Evolutionary conservation across 768 basidiomycete genomes (phyloP).

Genomic region (Gelatoporia subvermispora): DNA sequence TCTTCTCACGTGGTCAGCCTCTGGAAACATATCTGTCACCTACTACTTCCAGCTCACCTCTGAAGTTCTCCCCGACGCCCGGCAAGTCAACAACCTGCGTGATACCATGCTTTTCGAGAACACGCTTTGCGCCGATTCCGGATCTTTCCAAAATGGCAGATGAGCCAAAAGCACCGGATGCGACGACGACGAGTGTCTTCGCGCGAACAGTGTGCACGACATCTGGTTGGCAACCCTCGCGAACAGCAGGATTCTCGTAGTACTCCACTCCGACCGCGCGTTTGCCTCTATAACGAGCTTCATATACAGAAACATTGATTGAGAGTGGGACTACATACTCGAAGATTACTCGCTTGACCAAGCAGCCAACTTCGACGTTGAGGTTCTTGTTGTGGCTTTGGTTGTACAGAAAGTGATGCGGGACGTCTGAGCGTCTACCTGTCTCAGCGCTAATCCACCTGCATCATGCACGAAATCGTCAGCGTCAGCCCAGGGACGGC

Average conservation of each 20-base stretch:
- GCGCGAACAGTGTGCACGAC: conserved; percentile 24
- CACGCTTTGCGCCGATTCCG: conserved; percentile 33
- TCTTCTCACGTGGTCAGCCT: conserved; percentile 4
- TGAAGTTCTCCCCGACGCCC: conserved; percentile 41
- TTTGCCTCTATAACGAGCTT: conserved; percentile 19
- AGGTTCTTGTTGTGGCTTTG: conserved; percentile 15
- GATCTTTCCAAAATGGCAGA: conserved; percentile 54
- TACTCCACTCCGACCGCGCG: conserved; percentile 38
- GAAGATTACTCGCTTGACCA: conserved; percentile 35
- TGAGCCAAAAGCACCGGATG: conserved; percentile 39
- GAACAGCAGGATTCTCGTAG: conserved; percentile 21
- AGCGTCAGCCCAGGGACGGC: too few species aligned
- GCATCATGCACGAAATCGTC: neutral
- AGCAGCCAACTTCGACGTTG: conserved; percentile 28
- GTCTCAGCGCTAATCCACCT: conserved; percentile 55
- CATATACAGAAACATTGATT: neutral
- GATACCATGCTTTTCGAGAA: conserved; percentile 29
- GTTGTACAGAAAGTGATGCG: conserved; percentile 37
- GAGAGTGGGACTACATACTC: conserved; percentile 19
- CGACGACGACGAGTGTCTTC: conserved; percentile 32
- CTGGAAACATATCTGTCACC: too few species aligned
- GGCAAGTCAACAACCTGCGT: conserved; percentile 32
- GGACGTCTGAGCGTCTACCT: conserved; percentile 54
- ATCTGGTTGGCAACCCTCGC: conserved; percentile 9
- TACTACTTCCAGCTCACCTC: conserved; percentile 10